Evolutionary conservation across 257 asterid genomes (phyloP).

Genomic region (Lycium ferocissimum): DNA sequence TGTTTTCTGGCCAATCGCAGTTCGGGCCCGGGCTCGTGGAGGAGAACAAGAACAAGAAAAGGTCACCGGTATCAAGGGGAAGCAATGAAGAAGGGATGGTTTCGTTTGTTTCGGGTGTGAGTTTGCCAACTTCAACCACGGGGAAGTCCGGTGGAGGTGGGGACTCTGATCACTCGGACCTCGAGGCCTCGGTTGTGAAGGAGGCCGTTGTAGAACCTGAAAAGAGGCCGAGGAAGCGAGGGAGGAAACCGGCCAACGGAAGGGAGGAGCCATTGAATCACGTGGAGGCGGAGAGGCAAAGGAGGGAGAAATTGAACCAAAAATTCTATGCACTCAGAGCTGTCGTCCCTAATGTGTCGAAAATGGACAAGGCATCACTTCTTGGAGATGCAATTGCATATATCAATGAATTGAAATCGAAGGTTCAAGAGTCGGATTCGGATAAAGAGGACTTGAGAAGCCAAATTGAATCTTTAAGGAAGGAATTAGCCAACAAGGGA

Average conservation of each 20-base stretch:
- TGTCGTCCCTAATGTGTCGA: constrained; percentile 85
- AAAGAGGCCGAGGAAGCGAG: constrained; percentile 77
- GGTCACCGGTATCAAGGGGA: constrained; percentile 58
- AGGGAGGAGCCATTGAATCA: constrained; percentile 91
- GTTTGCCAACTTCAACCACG: constrained; percentile 53
- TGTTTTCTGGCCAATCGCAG: constrained; percentile 47
- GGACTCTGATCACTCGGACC: constrained; percentile 84
- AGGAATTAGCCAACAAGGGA: constrained; percentile 49
- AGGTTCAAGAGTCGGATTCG: constrained; percentile 52
- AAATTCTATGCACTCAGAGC: constrained; percentile 81
- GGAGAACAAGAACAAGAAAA: constrained; percentile 51
- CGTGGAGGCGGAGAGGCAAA: constrained; percentile 93
- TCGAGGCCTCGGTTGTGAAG: constrained; percentile 76
- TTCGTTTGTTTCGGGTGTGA: constrained; percentile 73
- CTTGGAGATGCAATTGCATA: constrained; percentile 86
- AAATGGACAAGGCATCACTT: constrained; percentile 93
- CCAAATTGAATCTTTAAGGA: constrained; percentile 60
- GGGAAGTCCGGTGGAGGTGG: constrained; percentile 48
- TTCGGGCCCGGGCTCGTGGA: constrained; percentile 23
- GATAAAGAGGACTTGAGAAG: constrained; percentile 59
- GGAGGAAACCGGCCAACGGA: constrained; percentile 89
- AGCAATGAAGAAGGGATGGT: constrained; percentile 77
- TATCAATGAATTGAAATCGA: constrained; percentile 71
- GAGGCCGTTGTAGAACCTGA: constrained; percentile 72
- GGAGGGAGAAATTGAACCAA: constrained; percentile 91